Conservation (phyloP, 352 stramenopile species). For the Pythium sukuiense region DNA sequence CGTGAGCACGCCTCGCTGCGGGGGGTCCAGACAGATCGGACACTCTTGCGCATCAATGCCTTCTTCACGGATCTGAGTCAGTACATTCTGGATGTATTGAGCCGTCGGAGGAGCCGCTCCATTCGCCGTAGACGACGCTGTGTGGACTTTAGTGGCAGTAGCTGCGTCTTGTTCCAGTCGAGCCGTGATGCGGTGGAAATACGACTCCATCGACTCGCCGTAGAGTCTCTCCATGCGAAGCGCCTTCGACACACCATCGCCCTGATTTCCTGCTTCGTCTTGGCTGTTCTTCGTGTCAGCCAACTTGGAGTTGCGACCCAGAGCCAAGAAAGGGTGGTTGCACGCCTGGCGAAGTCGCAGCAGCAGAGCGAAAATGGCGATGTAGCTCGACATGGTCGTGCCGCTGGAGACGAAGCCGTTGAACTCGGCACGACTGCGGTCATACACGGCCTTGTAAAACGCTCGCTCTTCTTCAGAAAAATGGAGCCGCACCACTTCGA, state of each 20-base stretch:
- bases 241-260: conserved; percentile 14
- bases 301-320: conserved; percentile 66
- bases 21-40: conserved; percentile 81
- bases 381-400: conserved; percentile 74
- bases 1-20: conserved; percentile 71
- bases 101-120: conserved; percentile 1
- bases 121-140: background rate
- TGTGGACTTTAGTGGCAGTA: conserved; percentile 14
- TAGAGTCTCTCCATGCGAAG: conserved; percentile 45
- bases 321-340: conserved; percentile 86
- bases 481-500: conserved; percentile 62
- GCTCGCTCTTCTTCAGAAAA: conserved; percentile 76
- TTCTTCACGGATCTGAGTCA: conserved; percentile 77
- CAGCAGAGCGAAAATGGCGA: conserved; percentile 88
- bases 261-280: background rate
- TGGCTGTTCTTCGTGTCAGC: conserved; percentile 17
- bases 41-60: conserved; percentile 81
- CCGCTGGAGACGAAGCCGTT: conserved; percentile 85
- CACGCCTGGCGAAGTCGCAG: conserved; percentile 88
- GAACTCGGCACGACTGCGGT: conserved; percentile 86
- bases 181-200: conserved; percentile 60
- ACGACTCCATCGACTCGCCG: conserved; percentile 55
- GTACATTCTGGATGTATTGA: conserved; percentile 66
- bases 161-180: conserved; percentile 55
- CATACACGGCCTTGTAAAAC: conserved; percentile 88